Base-by-base conservation (phyloP, 345 rosid genomes). In the Trapa bicornis region DNA sequence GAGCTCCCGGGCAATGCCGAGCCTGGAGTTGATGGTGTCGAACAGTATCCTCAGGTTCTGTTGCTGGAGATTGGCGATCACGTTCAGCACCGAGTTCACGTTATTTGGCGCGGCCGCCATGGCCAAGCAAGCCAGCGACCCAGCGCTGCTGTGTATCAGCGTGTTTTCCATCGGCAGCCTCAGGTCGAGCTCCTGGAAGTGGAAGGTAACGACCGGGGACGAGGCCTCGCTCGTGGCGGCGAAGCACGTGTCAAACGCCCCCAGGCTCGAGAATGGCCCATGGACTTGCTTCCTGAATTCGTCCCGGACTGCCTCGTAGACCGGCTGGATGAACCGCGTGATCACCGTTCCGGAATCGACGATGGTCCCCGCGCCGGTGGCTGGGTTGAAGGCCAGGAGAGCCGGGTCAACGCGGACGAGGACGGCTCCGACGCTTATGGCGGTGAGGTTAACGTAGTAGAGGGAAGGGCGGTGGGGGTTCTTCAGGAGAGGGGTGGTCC, bases 51-150 rank as follows among this genome's bases (percentile, higher is more conserved):
- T 85, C 3, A 78, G 70, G 50, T 89, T 92, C 80, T 89, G 96
- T 78, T 92, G 98, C 80, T 92, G 98, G 66, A 89, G 81, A 77
- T 82, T 92, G 37, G 98, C 98, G 65, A 92, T 85, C 53, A 89
- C 85, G 71, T 92, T 92, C 74, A 92, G 48, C 72, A 77, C 88
- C 22, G 88, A 83, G 76, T 87, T 84, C 52, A 81, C 86, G 63
- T 82, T 86, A 56, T 67, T 79, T 2, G 91, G 96, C 11, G 81
- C 78, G 0, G 89, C 81, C 0, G 92, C 98, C 92, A 92, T 89
- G 0, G 96, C 79, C 74, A 89, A 70, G 82, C 98, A 92, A 16
- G 95, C 82, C 7, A 79, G 74, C 47, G 91, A 74, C 9, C 95
- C 96, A 6, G 93, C 79, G 69, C 92, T 85, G 70, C 95, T 85